Evolutionary conservation across 306 rosid species (phyloP), one percentile per base, ranked within the genome.

Genomic region (Dalbergia cultrata): DNA sequence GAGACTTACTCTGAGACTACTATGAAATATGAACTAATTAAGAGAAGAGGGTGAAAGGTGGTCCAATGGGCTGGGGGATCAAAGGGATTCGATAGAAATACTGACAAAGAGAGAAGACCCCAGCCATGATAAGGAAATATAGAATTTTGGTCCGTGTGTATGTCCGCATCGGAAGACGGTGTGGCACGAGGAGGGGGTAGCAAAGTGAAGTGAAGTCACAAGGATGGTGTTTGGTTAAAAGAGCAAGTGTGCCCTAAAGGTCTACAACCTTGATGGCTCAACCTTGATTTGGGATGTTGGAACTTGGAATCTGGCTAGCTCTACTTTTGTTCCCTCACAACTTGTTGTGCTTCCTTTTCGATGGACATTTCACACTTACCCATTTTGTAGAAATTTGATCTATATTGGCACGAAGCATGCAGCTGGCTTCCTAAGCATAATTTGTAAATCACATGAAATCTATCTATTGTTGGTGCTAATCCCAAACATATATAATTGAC

Each of bases 231-330:
- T 80, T 80, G 82, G 68, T 8, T 60, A 61, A 54, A 72, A 77
- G 75, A 68, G 65, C 68, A 65, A 58, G 85, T 81, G 84, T 77
- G 87, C 78, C 85, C 81, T 70, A 64, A 86, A 85, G 83, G 64
- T 60, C 82, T 85, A 75, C 87, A 84, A 50, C 12, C 56, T 19
- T 12, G 34, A 45, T 49, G 58, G 57, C 70, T 72, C 72, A 19
- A 59, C 76, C 65, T 69, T 67, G 18, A 13, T 85, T 72, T 85
- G 49, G 74, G 37, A 18, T 17, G 9, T 52, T 52, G 60, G 60
- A 54, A 54, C 21, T 67, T 77, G 43, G 67, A 80, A 68, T 75
- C 67, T 50, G 33, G 41, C 13, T 35, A 65, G 21, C 59, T 53
- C 13, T 54, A 41, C 70, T 76, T 74, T 41, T 54, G 60, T 70